phyloP scores from a whole-genome alignment of 2,329 filamentous ascomycete genomes.

The Nannizzia gypsea region DNA sequence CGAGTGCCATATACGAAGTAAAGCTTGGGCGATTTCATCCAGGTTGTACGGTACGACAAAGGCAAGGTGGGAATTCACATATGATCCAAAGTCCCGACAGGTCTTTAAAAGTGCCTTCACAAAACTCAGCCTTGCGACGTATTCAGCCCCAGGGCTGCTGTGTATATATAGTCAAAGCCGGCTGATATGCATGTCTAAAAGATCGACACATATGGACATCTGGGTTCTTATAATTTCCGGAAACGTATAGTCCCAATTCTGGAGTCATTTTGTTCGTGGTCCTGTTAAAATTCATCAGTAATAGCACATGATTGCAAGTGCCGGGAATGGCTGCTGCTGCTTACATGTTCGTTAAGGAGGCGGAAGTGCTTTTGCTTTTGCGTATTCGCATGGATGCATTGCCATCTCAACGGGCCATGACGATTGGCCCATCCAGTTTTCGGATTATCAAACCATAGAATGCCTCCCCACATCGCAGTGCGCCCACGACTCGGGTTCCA shows the following conservation, averaged over 20 bases:
- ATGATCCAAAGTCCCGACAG: background rate
- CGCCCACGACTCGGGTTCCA: background rate
- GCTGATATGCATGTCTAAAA: background rate
- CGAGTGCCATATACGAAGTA: background rate
- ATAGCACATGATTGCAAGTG: background rate
- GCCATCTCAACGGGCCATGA: background rate
- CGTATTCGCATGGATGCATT: background rate
- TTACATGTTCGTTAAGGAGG: background rate
- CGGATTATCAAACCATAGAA: background rate
- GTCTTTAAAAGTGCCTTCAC: background rate
- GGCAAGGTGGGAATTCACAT: background rate
- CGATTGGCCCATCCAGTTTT: background rate
- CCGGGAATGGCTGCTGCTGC: background rate
- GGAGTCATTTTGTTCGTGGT: background rate
- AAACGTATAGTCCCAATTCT: background rate
- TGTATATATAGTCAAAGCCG: background rate
- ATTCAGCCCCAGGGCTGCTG: background rate
- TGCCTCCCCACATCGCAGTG: background rate
- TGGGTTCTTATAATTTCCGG: background rate
- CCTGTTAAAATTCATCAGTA: constrained; percentile 1
- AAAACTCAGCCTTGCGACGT: background rate
- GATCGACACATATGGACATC: background rate
- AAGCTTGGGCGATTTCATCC: background rate
- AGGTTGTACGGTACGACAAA: background rate
- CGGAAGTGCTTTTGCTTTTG: background rate